Evolutionary conservation across 495 filamentous ascomycete genomes (phyloP).

Genomic region (Lichenothelia convexa): DNA sequence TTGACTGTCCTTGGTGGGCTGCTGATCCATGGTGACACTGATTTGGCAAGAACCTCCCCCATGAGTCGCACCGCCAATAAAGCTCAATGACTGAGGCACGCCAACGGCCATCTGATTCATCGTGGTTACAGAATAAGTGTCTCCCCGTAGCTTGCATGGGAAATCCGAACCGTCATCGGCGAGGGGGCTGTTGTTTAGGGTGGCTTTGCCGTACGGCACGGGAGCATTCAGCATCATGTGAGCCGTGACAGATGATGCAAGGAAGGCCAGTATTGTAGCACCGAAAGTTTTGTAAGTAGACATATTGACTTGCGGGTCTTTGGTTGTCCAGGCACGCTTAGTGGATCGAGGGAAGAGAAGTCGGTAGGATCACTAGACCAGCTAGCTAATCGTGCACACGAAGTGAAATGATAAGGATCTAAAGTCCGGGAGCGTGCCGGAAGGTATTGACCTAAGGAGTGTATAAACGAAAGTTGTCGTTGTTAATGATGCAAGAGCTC

Average conservation of each 20-base stretch:
- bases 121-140: conserved; percentile 24
- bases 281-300: conserved; percentile 17
- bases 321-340: conserved; percentile 3
- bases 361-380: conserved; percentile 13
- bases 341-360: no score
- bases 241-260: conserved; percentile 29
- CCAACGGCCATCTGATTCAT: conserved; percentile 36
- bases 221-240: conserved; percentile 61
- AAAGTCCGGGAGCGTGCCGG: no score
- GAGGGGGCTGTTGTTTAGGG: conserved; percentile 43
- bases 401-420: no score
- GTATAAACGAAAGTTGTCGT: no score
- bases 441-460: no score
- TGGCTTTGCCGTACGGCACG: conserved; percentile 35
- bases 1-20: conserved; percentile 17
- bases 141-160: conserved; percentile 49
- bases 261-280: conserved; percentile 26
- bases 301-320: conserved; percentile 10
- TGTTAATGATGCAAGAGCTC: no score
- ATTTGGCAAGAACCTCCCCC: conserved; percentile 80
- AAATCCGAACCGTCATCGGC: conserved; percentile 41
- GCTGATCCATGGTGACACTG: conserved; percentile 48
- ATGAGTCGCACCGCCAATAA: conserved; percentile 50
- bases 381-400: conserved; percentile 14
- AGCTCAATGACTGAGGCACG: conserved; percentile 31